A percentile compares a stretch with the other conserved stretches of the same genome.
phyloP scores from a whole-genome alignment of 2,329 filamentous ascomycete genomes.

The Trichophyton schoenleinii region DNA sequence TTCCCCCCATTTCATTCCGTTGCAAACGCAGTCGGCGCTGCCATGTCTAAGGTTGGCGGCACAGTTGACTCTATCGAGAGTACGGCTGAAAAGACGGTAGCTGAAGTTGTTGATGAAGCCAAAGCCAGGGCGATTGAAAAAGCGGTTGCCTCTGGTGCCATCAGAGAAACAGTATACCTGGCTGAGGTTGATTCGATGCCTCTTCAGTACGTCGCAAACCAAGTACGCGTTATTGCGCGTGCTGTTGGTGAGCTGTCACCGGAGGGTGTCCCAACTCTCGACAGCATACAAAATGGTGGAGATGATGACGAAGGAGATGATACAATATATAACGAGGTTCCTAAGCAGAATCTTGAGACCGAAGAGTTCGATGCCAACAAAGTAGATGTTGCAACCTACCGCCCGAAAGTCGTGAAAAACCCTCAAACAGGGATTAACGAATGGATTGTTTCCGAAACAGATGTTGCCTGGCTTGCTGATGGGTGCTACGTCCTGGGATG shows the following conservation, averaged over 20 bases:
- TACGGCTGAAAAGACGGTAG: conserved; percentile 19
- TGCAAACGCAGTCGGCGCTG: conserved; percentile 48
- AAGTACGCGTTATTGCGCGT: conserved; percentile 40
- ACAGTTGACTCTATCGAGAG: conserved; percentile 40
- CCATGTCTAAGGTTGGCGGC: conserved; percentile 42
- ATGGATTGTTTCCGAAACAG: conserved; percentile 36
- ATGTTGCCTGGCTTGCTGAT: conserved; percentile 35
- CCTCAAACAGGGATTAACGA: conserved; percentile 14
- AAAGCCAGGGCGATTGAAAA: conserved; percentile 30
- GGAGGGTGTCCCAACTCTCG: conserved; percentile 10
- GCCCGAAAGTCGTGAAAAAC: conserved; percentile 28
- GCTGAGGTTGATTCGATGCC: conserved; percentile 45
- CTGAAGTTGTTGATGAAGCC: conserved; percentile 13
- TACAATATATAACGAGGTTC: conserved; percentile 12
- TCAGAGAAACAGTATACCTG: conserved; percentile 33
- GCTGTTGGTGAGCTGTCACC: conserved; percentile 47
- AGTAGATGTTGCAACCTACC: conserved; percentile 26
- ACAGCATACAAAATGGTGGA: conserved; percentile 17
- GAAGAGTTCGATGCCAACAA: conserved; percentile 8
- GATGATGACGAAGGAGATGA: conserved; percentile 12
- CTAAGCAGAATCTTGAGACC: conserved; percentile 9
- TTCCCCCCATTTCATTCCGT: conserved; percentile 41
- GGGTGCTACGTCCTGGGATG: conserved; percentile 40
- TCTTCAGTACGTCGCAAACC: conserved; percentile 43
- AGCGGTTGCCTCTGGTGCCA: conserved; percentile 37